A percentile compares a stretch with the other conserved stretches of the same genome.
Evolutionary conservation across 1,284 basidiomycete genomes (phyloP).

Genomic region (Xerocomus amazonicus): DNA sequence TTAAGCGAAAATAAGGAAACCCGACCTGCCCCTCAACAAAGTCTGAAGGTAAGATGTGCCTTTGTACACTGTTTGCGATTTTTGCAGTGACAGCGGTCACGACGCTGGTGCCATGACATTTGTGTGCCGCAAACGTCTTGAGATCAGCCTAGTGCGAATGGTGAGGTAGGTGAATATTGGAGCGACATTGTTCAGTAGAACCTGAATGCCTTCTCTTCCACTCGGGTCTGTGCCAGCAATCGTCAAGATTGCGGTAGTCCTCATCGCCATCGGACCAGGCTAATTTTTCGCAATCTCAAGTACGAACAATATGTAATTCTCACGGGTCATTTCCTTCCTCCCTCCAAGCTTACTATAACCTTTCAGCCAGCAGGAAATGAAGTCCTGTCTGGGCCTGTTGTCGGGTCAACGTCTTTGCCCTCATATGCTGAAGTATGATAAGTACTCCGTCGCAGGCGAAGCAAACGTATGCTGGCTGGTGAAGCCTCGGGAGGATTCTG

Average conservation of each 20-base stretch:
- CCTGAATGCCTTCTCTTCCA: background rate
- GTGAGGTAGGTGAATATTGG: background rate
- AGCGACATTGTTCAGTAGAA: background rate
- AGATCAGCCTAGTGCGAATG: slow-evolving; percentile 65
- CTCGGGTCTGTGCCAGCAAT: background rate
- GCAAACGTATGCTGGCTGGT: no score
- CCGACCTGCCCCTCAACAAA: slow-evolving; percentile 70
- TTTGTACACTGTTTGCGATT: slow-evolving; percentile 82
- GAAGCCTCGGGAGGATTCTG: no score
- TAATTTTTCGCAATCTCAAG: no score
- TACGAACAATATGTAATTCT: no score
- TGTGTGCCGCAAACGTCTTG: slow-evolving; percentile 77
- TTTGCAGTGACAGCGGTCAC: slow-evolving; percentile 89
- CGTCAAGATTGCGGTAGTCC: background rate
- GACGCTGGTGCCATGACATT: slow-evolving; percentile 82
- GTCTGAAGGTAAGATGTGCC: slow-evolving; percentile 54
- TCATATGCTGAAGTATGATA: no score
- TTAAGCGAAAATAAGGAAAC: slow-evolving; percentile 5
- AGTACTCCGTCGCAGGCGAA: no score
- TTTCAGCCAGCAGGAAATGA: no score
- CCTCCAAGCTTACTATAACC: no score
- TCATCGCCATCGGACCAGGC: background rate
- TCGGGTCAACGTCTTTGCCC: no score
- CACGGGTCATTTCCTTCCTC: no score
- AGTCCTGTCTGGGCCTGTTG: no score